Evolutionary conservation across 805 yeast species (phyloP).

Genomic region (Hyphopichia homilentoma): DNA sequence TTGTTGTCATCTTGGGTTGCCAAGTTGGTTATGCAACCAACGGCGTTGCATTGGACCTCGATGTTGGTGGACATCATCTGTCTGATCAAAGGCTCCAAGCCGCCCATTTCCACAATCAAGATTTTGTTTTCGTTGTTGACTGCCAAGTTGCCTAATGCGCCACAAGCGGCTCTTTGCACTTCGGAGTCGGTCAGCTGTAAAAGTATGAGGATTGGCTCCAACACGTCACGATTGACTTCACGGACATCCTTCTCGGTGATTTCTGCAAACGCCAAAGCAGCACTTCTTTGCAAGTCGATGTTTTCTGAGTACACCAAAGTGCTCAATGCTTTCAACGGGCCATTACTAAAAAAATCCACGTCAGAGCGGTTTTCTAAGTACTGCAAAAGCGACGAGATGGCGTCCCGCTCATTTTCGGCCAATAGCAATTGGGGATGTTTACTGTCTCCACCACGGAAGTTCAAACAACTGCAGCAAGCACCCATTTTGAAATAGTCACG

Average conservation of each 20-base stretch:
- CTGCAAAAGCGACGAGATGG: slow-evolving; percentile 84
- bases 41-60: slow-evolving; percentile 98
- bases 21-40: slow-evolving; percentile 95
- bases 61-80: slow-evolving; percentile 97
- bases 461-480: slow-evolving; percentile 39
- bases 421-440: slow-evolving; percentile 69
- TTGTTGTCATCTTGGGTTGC: slow-evolving; percentile 98
- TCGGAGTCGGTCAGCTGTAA: slow-evolving; percentile 87
- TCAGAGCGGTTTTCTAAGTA: slow-evolving; percentile 84
- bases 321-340: slow-evolving; percentile 83
- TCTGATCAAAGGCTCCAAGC: slow-evolving; percentile 90
- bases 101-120: slow-evolving; percentile 96
- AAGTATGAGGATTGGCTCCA: slow-evolving; percentile 88
- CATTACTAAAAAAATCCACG: slow-evolving; percentile 84
- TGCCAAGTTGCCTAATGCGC: slow-evolving; percentile 96
- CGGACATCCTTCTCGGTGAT: slow-evolving; percentile 95
- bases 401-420: slow-evolving; percentile 96
- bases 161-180: slow-evolving; percentile 98
- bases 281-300: slow-evolving; percentile 91
- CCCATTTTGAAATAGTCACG: too few species aligned
- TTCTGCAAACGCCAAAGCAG: slow-evolving; percentile 97
- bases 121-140: slow-evolving; percentile 93
- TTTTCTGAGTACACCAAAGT: slow-evolving; percentile 94
- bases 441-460: slow-evolving; percentile 47
- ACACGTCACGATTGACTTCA: slow-evolving; percentile 83